Evolutionary conservation across 345 rosid species (phyloP), one percentile per base, ranked within the genome.

Genomic region (Carallia brachiata): DNA sequence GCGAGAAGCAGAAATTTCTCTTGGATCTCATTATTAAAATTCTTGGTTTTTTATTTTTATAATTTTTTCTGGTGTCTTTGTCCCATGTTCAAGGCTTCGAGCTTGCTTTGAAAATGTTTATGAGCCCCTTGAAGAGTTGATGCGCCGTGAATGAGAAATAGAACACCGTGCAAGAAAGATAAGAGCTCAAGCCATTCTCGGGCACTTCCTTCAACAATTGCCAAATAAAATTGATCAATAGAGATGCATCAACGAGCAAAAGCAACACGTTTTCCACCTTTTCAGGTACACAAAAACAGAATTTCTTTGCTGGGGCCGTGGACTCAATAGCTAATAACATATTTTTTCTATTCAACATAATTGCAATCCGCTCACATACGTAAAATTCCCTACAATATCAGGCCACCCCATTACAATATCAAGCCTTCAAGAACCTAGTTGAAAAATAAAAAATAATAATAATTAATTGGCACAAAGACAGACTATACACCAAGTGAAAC

Each of bases 321-420:
- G 7, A 18, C 19, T 7, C 44, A 55, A 61, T 44, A 65, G 66
- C 74, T 67, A 68, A 66, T 60, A 67, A 67, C 31, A 8, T 55
- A 53, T 53, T 23, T 72, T 52, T 78, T 66, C 80, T 75, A 70
- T 75, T 75, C 61, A 70, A 70, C 80, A 81, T 54, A 40, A 78
- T 37, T 65, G 50, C 80, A 75, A 78, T 75, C 78, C 71, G 68
- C 68, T 78, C 80, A 67, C 69, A 70, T 73, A 70, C 59, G 66
- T 75, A 70, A 67, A 69, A 53, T 47, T 66, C 77, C 69, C 82
- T 69, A 66, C 68, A 32, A 63, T 70, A 70, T 70, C 66, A 68
- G 62, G 63, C 81, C 75, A 0, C 79, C 67, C 68, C 61, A 70
- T 58, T 65, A 70, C 76, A 70, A 70, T 19, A 55, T 9, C 27